Evolutionary conservation across 2,329 filamentous ascomycete species (phyloP), one percentile per base, ranked within the genome.

Genomic region (Aspergillus sergii): DNA sequence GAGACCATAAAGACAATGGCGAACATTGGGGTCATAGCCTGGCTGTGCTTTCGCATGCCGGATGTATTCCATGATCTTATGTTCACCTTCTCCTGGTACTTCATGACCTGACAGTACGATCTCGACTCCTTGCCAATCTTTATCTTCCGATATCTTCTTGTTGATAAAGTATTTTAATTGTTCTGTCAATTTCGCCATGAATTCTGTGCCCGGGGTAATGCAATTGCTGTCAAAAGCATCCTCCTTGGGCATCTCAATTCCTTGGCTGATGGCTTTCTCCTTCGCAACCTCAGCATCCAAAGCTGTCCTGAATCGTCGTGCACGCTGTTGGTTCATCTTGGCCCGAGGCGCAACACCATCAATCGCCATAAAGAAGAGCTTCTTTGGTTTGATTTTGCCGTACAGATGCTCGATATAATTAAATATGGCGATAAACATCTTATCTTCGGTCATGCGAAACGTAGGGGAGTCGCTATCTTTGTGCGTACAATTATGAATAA

Each of bases 51-150:
- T 98, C 66, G 95, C 92, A 79, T 96, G 92, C 71, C 95, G 91
- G 78, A 99, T 99, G 79, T 99, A 99, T 80, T 99, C 96, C 95
- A 99, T 99, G 80, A 99, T 97, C 83, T 99, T 99, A 84, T 99
- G 95, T 80, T 99, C 95, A 72, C 95, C 95, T 81, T 99, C 96
- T 72, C 95, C 95, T 8, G 95, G 95, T 30, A 98, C 94, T 79
- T 99, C 96, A 75, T 99, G 96, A 60, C 96, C 95, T 7, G 95
- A 99, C 63, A 99, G 86, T 59, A 99, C 93, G 71, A 99, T 90
- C 75, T 98, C 94, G 68, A 96, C 95, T 64, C 92, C 92, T 81
- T 99, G 95, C 95, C 95, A 99, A 73, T 99, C 95, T 55, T 90
- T 88, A 78, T 99, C 95, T 78, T 99, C 94, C 2, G 93, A 95